Percentiles rank a stretch among this genome's conserved stretches.
These are phyloP conservation scores for Nannizziopsis barbatae DNA, from an alignment of 2,329 filamentous ascomycete genomes.

Conservation along the genomic window DNA sequence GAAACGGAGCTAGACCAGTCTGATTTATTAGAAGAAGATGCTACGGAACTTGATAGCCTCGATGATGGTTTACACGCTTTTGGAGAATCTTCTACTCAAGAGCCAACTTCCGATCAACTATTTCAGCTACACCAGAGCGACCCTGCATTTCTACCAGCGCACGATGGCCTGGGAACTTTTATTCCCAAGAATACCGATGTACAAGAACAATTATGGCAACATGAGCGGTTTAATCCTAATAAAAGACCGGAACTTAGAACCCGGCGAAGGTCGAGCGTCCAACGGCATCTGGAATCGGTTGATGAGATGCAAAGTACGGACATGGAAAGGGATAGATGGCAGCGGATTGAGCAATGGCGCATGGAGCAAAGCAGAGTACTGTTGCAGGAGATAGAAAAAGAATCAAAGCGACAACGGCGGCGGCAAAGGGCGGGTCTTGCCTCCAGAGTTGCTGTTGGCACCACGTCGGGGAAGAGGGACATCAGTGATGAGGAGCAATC, in stretches of 20 bases:
- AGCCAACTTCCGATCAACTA: constrained; percentile 12
- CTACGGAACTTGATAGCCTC: constrained; percentile 81
- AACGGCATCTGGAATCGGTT: constrained; percentile 45
- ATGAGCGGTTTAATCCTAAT: constrained; percentile 72
- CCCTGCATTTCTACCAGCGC: constrained; percentile 67
- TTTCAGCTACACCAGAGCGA: constrained; percentile 39
- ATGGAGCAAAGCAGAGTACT: constrained; percentile 79
- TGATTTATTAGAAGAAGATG: constrained; percentile 43
- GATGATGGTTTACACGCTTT: constrained; percentile 89
- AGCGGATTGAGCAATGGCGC: constrained; percentile 83
- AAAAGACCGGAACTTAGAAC: constrained; percentile 42
- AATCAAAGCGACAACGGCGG: constrained; percentile 58
- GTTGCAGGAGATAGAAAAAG: constrained; percentile 77
- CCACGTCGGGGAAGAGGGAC: not conserved
- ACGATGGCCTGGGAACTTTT: constrained; percentile 88
- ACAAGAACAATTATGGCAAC: constrained; percentile 79
- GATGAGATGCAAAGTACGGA: constrained; percentile 46
- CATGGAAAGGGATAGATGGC: constrained; percentile 62
- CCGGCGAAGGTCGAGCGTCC: constrained; percentile 46
- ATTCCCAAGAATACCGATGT: constrained; percentile 50
- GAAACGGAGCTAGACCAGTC: constrained; percentile 46
- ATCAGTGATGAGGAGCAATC: not conserved
- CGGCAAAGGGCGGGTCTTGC: not conserved
- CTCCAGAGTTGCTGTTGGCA: constrained; percentile 1
- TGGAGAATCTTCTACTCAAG: constrained; percentile 44